Conservation (phyloP, 2,329 filamentous ascomycete genomes). For the Xylaria hypoxylon region DNA sequence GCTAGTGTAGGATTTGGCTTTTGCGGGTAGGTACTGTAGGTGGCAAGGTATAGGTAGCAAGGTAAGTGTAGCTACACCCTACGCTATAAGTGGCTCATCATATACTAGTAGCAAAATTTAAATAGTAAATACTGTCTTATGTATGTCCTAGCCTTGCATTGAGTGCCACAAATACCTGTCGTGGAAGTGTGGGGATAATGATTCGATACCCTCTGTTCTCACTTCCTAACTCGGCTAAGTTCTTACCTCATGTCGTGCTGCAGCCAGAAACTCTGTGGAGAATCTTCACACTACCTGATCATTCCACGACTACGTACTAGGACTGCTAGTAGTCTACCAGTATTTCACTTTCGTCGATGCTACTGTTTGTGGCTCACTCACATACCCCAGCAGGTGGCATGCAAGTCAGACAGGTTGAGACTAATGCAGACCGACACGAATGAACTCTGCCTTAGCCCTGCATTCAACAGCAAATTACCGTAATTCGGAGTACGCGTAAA, state of each 20-base stretch:
- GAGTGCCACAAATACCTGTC: background rate
- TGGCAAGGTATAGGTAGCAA: too few species aligned
- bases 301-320: background rate
- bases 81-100: too few species aligned
- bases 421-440: slow-evolving; percentile 25
- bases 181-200: background rate
- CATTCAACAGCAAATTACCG: slow-evolving; percentile 28
- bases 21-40: background rate
- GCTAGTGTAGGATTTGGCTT: slow-evolving; percentile 1
- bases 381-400: slow-evolving; percentile 7
- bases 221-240: slow-evolving; percentile 4
- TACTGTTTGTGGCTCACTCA: slow-evolving; percentile 8
- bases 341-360: background rate
- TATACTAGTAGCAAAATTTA: too few species aligned
- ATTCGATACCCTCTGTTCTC: slow-evolving; percentile 2
- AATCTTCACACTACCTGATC: background rate
- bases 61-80: too few species aligned
- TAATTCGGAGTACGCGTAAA: slow-evolving; percentile 19
- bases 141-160: slow-evolving; percentile 5
- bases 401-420: slow-evolving; percentile 29
- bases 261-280: slow-evolving; percentile 5
- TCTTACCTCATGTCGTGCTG: slow-evolving; percentile 4
- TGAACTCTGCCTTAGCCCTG: slow-evolving; percentile 17
- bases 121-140: background rate
- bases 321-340: too few species aligned